Evolutionary conservation across 2,329 filamentous ascomycete species (phyloP).

Genomic region (Drechmeria coniospora): DNA sequence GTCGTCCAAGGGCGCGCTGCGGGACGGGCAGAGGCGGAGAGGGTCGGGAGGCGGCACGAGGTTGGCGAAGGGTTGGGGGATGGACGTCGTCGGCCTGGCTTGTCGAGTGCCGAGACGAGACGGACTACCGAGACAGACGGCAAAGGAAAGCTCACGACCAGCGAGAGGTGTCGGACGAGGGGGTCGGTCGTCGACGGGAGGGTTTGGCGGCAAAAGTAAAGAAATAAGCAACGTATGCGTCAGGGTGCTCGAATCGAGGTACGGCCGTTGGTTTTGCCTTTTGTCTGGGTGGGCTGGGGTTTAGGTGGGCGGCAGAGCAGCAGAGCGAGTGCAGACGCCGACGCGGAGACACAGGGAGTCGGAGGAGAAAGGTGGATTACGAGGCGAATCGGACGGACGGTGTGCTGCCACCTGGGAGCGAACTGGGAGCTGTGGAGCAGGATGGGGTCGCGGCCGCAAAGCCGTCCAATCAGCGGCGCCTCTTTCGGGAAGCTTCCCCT

Average conservation of each 20-base stretch:
- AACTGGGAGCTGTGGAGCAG: no score
- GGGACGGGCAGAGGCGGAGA: background rate
- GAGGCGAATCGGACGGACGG: no score
- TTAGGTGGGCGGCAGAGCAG: no score
- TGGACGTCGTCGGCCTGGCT: background rate
- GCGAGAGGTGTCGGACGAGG: constrained; percentile 3
- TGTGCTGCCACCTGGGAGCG: no score
- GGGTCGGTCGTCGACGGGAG: background rate
- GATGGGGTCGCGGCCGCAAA: background rate
- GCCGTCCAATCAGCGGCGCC: constrained; percentile 3
- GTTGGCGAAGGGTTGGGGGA: background rate
- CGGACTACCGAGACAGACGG: background rate
- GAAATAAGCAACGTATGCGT: background rate
- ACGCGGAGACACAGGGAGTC: no score
- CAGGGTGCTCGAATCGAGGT: no score
- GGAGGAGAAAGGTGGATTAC: no score
- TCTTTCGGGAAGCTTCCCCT: constrained; percentile 1
- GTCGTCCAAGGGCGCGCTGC: constrained; percentile 2
- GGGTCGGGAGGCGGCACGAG: background rate
- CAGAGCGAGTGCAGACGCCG: no score
- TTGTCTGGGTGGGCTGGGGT: background rate
- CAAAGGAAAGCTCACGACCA: constrained; percentile 4
- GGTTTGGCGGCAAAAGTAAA: background rate
- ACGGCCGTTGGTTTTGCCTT: no score
- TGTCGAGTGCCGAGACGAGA: constrained; percentile 4